phyloP scores from a whole-genome alignment of 257 asterid species.

The Prunella vulgaris region DNA sequence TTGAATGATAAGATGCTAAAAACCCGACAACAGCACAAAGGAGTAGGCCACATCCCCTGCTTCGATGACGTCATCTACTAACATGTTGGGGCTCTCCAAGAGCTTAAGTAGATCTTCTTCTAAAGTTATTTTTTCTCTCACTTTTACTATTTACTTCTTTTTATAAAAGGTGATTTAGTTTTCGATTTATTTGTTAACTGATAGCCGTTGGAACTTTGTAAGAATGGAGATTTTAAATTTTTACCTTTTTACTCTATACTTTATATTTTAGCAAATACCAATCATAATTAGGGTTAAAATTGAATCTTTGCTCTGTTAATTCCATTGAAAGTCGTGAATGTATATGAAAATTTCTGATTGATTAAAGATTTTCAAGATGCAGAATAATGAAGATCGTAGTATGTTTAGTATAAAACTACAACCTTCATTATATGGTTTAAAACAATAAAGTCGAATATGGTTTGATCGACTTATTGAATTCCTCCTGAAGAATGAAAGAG shows the following conservation, averaged over 20 bases:
- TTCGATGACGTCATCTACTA: conserved; percentile 54
- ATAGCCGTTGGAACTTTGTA: not conserved
- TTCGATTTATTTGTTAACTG: not conserved
- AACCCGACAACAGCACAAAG: no score
- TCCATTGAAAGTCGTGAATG: not conserved
- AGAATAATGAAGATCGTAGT: no score
- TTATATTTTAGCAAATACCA: not conserved
- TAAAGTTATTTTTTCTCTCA: conserved; percentile 42
- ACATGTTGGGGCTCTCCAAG: conserved; percentile 54
- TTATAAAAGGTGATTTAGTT: not conserved
- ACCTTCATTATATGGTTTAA: no score
- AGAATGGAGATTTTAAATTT: not conserved
- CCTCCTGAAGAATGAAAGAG: no score
- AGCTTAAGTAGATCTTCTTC: conserved; percentile 88
- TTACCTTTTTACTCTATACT: not conserved
- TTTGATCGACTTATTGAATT: no score
- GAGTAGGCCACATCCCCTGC: no score
- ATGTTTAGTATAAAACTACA: no score
- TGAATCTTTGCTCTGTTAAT: conserved; percentile 1
- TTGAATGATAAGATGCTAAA: no score
- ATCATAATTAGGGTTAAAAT: not conserved
- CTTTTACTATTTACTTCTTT: not conserved
- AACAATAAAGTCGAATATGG: no score
- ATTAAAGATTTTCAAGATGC: no score
- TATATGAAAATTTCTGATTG: no score